Evolutionary conservation across 257 asterid genomes (phyloP).

Genomic region (Solanum phureja): DNA sequence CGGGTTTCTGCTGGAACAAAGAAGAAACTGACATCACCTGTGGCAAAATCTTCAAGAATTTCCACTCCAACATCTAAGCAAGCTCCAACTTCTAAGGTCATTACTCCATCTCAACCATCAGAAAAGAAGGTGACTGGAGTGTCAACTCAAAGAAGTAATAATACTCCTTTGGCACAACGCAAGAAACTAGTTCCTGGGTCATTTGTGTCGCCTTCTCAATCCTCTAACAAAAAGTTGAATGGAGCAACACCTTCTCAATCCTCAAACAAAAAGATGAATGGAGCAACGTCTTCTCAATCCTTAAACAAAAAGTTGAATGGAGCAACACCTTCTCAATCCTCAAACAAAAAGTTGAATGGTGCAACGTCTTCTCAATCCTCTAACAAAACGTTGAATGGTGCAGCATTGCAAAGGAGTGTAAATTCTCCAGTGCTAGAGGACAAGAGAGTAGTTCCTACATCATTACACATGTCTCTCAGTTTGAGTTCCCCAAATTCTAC

Average conservation of each 20-base stretch:
- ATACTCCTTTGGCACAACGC: slow-evolving; percentile 13
- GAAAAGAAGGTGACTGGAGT: slow-evolving; percentile 29
- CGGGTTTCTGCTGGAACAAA: slow-evolving; percentile 15
- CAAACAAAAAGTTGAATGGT: not conserved
- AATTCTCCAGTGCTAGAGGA: slow-evolving; percentile 18
- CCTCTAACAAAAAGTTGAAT: not conserved
- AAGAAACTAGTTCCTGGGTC: slow-evolving; percentile 33
- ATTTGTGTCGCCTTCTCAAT: not conserved
- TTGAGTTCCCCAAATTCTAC: slow-evolving; percentile 45
- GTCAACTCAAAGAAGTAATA: slow-evolving; percentile 16
- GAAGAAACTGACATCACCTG: slow-evolving; percentile 41
- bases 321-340: not conserved
- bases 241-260: not conserved
- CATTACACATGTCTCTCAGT: slow-evolving; percentile 81
- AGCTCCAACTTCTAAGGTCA: not conserved
- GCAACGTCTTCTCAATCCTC: not conserved
- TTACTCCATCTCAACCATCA: slow-evolving; percentile 21
- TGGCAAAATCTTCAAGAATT: slow-evolving; percentile 30
- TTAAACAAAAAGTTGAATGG: not conserved
- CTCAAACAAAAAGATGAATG: not conserved
- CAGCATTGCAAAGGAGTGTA: slow-evolving; percentile 26
- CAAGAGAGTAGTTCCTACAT: slow-evolving; percentile 42
- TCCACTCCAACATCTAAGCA: slow-evolving; percentile 26
- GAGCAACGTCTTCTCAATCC: not conserved
- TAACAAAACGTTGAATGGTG: not conserved